These are phyloP conservation scores for Phytophthora crassamura DNA, from an alignment of 352 stramenopile species.

Conservation along the genomic window DNA sequence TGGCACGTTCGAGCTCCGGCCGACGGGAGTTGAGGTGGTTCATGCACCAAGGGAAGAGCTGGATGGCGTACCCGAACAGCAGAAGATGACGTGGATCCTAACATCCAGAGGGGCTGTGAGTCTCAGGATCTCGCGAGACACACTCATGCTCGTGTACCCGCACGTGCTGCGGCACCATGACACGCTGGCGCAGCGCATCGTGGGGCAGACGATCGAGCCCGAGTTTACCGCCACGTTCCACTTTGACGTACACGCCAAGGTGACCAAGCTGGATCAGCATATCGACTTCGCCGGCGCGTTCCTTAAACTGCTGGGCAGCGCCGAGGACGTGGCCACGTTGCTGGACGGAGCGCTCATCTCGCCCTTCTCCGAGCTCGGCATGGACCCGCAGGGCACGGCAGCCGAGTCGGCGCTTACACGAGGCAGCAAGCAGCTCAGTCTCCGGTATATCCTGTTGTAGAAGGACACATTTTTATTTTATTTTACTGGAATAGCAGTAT, in stretches of 20 bases:
- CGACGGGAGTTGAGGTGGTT: constrained; percentile 27
- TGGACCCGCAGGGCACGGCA: constrained; percentile 57
- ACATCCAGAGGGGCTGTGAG: constrained; percentile 43
- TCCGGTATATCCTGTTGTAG: constrained; percentile 79
- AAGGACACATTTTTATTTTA: neutral
- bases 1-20: constrained; percentile 50
- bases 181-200: constrained; percentile 51
- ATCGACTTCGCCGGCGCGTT: constrained; percentile 71
- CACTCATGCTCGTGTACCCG: constrained; percentile 73
- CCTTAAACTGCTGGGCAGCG: constrained; percentile 45
- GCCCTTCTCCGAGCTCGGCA: constrained; percentile 57
- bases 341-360: constrained; percentile 62
- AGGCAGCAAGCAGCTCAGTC: constrained; percentile 71
- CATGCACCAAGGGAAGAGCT: constrained; percentile 28
- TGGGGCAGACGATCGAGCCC: constrained; percentile 69
- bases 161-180: constrained; percentile 64
- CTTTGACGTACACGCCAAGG: constrained; percentile 57
- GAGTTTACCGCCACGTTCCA: constrained; percentile 56
- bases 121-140: constrained; percentile 71
- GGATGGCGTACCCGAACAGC: constrained; percentile 9
- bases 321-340: constrained; percentile 41
- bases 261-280: constrained; percentile 61
- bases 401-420: constrained; percentile 36
- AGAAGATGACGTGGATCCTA: constrained; percentile 44
- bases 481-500: neutral